Conservation (phyloP, 345 rosid genomes). For the Salix suchowensis region DNA sequence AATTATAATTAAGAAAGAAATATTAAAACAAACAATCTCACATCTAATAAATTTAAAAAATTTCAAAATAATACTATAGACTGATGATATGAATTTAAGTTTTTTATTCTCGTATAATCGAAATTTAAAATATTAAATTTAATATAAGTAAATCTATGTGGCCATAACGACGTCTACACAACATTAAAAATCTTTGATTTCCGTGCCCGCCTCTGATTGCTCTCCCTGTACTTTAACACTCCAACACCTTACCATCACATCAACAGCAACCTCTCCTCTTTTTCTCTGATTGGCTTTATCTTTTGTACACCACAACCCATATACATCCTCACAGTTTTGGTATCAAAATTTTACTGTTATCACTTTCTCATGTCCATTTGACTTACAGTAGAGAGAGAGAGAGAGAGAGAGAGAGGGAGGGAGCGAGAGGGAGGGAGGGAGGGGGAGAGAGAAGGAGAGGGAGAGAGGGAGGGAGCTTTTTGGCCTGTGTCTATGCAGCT, state of each 20-base stretch:
- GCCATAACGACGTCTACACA: not conserved
- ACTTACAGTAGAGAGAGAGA: slow-evolving; percentile 3
- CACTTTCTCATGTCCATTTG: slow-evolving; percentile 10
- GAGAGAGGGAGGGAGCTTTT: not conserved
- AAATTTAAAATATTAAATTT: too few species aligned
- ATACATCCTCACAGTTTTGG: not conserved
- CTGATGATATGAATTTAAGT: too few species aligned
- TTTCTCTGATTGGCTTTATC: not conserved
- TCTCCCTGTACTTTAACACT: not conserved
- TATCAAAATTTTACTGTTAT: not conserved
- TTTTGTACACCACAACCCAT: not conserved
- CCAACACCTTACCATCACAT: not conserved
- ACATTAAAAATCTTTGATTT: not conserved
- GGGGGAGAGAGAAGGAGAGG: not conserved
- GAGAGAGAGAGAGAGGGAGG: not conserved
- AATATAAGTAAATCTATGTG: not conserved
- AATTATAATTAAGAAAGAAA: too few species aligned
- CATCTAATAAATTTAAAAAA: too few species aligned
- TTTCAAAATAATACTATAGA: too few species aligned
- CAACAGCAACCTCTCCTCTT: not conserved
- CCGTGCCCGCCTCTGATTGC: slow-evolving; percentile 10
- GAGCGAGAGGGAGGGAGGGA: not conserved
- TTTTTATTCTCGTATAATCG: too few species aligned
- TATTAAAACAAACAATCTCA: too few species aligned
- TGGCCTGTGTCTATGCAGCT: not conserved